Evolutionary conservation across 257 asterid genomes (phyloP), one percentile per base, ranked within the genome.

Genomic region (Knoxia roxburghii): DNA sequence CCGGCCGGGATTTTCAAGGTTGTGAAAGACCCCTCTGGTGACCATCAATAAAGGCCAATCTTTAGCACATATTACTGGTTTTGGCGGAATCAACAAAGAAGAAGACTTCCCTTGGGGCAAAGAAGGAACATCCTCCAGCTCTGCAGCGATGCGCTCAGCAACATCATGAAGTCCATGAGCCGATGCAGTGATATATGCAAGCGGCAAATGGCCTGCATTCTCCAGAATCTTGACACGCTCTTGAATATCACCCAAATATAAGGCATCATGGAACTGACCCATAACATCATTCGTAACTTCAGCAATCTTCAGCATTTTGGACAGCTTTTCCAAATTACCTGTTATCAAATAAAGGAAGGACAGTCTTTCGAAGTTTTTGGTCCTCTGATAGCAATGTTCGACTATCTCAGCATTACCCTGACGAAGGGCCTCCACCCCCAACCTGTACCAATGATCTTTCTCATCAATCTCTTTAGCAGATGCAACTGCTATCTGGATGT

Each of bases 321-420:
- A 80, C 65, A 93, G 67, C 77, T 93, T 91, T 1, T 62, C 75
- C 65, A 71, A 57, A 63, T 71, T 89, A 41, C 97, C 97, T 15
- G 97, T 88, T 64, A 88, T 85, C 58, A 91, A 80, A 75, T 91
- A 91, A 71, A 86, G 95, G 73, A 91, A 89, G 57, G 97, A 89
- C 58, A 89, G 84, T 77, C 97, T 86, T 86, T 86, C 96, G 46
- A 91, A 91, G 73, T 91, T 89, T 85, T 85, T 91, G 3, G 96
- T 91, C 78, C 80, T 85, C 85, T 91, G 98, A 76, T 91, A 91
- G 9, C 96, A 96, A 77, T 91, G 89, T 75, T 91, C 96, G n/a
- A 91, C 98, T 15, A 91, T 91, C n/a, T 94, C 96, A 52, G 95
- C 79, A 81, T 94, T 90, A 52, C 99, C 99, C 81, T 88, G 99